Evolutionary conservation across 768 basidiomycete genomes (phyloP).

Genomic region (Amanita thiersii): DNA sequence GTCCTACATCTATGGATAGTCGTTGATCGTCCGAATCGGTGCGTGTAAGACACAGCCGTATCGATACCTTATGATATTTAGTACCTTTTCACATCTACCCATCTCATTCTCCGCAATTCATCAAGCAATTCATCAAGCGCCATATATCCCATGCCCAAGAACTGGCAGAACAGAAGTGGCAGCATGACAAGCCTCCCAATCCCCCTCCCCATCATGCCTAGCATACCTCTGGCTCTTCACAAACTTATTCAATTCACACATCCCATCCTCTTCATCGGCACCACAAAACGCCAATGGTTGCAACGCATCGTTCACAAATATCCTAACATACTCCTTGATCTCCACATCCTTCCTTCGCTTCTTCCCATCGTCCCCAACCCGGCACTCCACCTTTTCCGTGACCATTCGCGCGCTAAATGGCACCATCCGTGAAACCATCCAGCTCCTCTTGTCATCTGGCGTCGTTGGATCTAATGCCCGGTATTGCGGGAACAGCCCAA

Average conservation of each 20-base stretch:
- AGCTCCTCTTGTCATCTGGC: conserved; percentile 30
- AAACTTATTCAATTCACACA: conserved; percentile 62
- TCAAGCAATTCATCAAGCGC: too few relatives aligned
- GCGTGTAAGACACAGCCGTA: too few relatives aligned
- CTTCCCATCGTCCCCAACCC: conserved; percentile 7
- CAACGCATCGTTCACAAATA: conserved; percentile 73
- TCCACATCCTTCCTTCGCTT: too few relatives aligned
- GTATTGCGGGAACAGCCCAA: conserved; percentile 41
- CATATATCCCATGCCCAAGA: too few relatives aligned
- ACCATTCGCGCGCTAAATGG: conserved; percentile 74
- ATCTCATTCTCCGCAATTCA: too few relatives aligned
- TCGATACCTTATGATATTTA: too few relatives aligned
- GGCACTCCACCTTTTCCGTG: conserved; percentile 58
- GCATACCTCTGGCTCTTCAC: conserved; percentile 68
- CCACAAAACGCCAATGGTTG: conserved; percentile 58
- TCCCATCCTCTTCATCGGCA: conserved; percentile 33
- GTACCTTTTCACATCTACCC: too few relatives aligned
- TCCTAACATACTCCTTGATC: conserved; percentile 47
- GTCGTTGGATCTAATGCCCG: conserved; percentile 23
- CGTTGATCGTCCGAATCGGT: too few relatives aligned
- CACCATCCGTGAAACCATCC: conserved; percentile 52
- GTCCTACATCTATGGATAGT: too few relatives aligned
- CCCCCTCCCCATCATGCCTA: conserved; percentile 57
- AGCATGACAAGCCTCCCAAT: conserved; percentile 66
- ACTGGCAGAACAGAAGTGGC: too few relatives aligned